Percentiles rank a stretch among this genome's conserved stretches.
Conservation (phyloP, 2,329 filamentous ascomycete species). For the Chaetomium strumarium region DNA sequence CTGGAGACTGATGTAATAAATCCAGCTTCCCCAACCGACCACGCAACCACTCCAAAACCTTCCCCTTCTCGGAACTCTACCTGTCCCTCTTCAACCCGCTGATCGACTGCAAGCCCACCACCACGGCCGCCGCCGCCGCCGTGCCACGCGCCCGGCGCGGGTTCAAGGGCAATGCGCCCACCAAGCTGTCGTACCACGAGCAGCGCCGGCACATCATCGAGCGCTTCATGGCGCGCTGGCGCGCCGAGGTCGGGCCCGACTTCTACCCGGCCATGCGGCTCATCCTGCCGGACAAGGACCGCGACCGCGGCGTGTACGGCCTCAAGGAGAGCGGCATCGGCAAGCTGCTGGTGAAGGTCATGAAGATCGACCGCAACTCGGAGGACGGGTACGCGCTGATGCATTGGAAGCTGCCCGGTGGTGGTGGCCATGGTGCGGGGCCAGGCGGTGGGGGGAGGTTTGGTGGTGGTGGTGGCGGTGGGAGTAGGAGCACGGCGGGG, state of each 20-base stretch:
- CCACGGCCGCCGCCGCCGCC: constrained; percentile 36
- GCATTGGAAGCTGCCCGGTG: constrained; percentile 85
- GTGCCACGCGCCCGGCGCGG: background rate
- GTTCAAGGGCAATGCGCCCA: constrained; percentile 46
- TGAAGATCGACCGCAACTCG: constrained; percentile 86
- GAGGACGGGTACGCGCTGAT: constrained; percentile 80
- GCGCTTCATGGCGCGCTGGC: constrained; percentile 80
- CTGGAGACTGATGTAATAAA: background rate
- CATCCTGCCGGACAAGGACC: constrained; percentile 87
- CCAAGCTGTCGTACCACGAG: constrained; percentile 53
- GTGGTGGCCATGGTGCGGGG: constrained; percentile 37
- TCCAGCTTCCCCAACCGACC: constrained; percentile 77
- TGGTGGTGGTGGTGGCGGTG: constrained; percentile 3
- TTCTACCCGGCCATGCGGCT: constrained; percentile 90
- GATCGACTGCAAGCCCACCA: constrained; percentile 72
- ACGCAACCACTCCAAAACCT: constrained; percentile 69
- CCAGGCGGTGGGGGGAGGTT: background rate
- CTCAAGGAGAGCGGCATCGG: constrained; percentile 89
- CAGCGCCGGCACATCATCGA: constrained; percentile 75
- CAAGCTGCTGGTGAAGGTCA: constrained; percentile 82
- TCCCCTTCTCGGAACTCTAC: constrained; percentile 77
- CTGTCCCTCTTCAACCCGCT: constrained; percentile 74
- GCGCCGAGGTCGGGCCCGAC: constrained; percentile 80
- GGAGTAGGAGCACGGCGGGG: constrained; percentile 63
- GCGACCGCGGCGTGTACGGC: constrained; percentile 87